Percentiles rank a stretch among this genome's conserved stretches.
These are phyloP conservation scores for Oxyria digyna DNA, from an alignment of 148 eudicot genomes.

Conservation along the genomic window DNA sequence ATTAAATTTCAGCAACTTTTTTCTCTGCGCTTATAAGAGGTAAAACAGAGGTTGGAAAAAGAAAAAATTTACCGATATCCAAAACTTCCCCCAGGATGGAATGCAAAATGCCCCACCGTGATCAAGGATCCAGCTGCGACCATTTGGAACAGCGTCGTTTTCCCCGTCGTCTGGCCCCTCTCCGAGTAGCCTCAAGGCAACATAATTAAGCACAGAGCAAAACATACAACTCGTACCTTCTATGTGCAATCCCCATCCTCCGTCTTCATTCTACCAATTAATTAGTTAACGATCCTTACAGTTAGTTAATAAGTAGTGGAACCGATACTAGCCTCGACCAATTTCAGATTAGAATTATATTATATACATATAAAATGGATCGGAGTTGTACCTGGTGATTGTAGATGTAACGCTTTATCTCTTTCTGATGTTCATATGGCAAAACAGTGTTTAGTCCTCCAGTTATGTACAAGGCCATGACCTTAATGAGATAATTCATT, in stretches of 20 bases:
- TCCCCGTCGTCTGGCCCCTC: conserved; percentile 28
- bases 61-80: conserved; percentile 34
- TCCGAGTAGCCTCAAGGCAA: conserved; percentile 41
- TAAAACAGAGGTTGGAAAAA: too few species aligned
- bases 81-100: conserved; percentile 62
- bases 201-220: conserved; percentile 34
- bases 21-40: too few species aligned
- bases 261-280: conserved; percentile 39
- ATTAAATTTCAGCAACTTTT: too few species aligned
- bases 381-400: conserved; percentile 37
- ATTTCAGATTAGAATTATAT: too few species aligned
- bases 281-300: too few species aligned
- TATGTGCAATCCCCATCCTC: conserved; percentile 65
- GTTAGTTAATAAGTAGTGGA: too few species aligned
- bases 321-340: too few species aligned
- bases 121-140: conserved; percentile 39
- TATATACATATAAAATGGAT: neutral
- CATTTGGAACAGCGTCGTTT: conserved; percentile 18
- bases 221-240: conserved; percentile 45
- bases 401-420: conserved; percentile 42
- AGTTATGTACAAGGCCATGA: conserved; percentile 34
- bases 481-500: conserved; percentile 13
- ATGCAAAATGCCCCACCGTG: conserved; percentile 36
- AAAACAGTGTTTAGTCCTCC: conserved; percentile 24
- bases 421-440: conserved; percentile 32